phyloP scores from a whole-genome alignment of 345 rosid genomes.

The Rhizophora mangle region DNA sequence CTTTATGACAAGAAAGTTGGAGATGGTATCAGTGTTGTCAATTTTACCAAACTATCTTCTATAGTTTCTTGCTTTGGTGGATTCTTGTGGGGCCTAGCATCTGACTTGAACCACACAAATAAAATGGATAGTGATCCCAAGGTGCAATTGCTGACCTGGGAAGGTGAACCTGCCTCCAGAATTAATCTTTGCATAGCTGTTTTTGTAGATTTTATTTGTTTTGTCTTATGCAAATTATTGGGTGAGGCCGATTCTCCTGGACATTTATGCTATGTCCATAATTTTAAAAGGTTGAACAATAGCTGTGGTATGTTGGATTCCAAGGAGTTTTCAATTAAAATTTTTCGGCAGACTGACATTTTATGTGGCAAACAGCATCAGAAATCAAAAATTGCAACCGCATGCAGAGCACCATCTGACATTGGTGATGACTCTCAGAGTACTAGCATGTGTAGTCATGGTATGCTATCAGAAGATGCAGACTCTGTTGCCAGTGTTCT shows the following conservation, averaged over 20 bases:
- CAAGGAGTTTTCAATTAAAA: constrained; percentile 14
- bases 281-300: constrained; percentile 16
- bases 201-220: constrained; percentile 43
- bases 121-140: constrained; percentile 33
- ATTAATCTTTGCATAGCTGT: constrained; percentile 31
- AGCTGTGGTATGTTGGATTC: constrained; percentile 12
- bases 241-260: constrained; percentile 33
- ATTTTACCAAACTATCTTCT: constrained; percentile 47
- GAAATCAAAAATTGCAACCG: constrained; percentile 8
- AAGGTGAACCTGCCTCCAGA: constrained; percentile 38
- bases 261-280: constrained; percentile 27
- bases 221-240: constrained; percentile 37
- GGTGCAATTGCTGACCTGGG: constrained; percentile 35
- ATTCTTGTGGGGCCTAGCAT: constrained; percentile 81
- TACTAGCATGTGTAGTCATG: constrained; percentile 4
- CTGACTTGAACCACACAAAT: constrained; percentile 40
- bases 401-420: constrained; percentile 18
- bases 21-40: constrained; percentile 26
- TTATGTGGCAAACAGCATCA: constrained; percentile 10
- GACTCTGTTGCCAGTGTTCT: constrained; percentile 30
- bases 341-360: background rate
- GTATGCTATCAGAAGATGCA: constrained; percentile 24
- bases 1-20: constrained; percentile 28
- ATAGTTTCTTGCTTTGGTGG: constrained; percentile 66
- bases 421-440: constrained; percentile 22